Base-by-base conservation (phyloP, 129 eudicot genomes). In the Artemisia argyi region DNA sequence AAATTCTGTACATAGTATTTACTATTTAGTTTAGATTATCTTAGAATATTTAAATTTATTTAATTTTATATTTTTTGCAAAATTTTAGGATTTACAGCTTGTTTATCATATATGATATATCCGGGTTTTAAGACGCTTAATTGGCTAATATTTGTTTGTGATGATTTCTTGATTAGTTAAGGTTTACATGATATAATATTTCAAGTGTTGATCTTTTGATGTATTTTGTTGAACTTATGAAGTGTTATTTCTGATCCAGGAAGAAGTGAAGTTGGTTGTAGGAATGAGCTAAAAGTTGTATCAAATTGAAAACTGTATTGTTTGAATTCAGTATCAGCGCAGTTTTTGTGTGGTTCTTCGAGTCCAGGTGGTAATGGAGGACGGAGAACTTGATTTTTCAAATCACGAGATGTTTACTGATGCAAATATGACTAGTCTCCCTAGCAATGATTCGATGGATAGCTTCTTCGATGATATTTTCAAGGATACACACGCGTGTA, bases 361-460 rank as follows among this genome's bases (percentile, higher is more conserved):
- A 15, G 52, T 13, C 50, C 1, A 48, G 35, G 57, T 16, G 72
- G 71, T 39, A 55, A 86, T 95, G 97, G 99, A 88, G 24, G 91
- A 88, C 72, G 90, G 97, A 72, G 99, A 95, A 69, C 90, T 95
- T 50, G 99, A 88, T 30, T 86, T 91, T 72, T 83, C 97, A 7
- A 91, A 73, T 57, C 89, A 93, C 8, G 92, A 90, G 77, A 68
- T 93, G 83, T 70, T 84, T 24, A 56, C 84, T 15, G 76, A 85
- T 72, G 51, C 86, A 1, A 24, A 24, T 63, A 32, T 76, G 3
- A 82, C 84, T 26, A 92, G 87, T 51, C 62, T 88, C 16, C 92
- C 85, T 12, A 84, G 76, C 76, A 87, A 84, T 56, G 82, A 89
- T 57, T 94, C 97, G 9, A 82, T 88, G 73, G 90, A 83, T 66